phyloP scores from a whole-genome alignment of 2,329 filamentous ascomycete species.

The Pestalotiopsis sp. region DNA sequence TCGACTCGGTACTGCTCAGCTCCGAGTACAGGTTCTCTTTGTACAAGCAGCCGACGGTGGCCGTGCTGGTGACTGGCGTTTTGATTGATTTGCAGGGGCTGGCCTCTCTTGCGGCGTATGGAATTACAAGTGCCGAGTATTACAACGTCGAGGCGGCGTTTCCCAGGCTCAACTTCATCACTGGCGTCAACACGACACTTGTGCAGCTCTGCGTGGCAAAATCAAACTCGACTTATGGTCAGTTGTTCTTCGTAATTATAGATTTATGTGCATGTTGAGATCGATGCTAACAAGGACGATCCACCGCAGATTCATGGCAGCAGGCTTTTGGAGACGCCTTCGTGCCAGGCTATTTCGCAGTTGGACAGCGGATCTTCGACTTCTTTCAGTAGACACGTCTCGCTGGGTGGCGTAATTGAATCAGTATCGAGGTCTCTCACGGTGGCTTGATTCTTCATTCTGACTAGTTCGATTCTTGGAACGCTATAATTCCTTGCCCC shows the following conservation, averaged over 20 bases:
- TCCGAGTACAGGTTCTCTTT: no score
- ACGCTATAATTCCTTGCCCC: no score
- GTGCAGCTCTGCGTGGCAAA: slow-evolving; percentile 42
- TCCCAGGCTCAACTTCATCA: slow-evolving; percentile 36
- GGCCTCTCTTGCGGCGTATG: slow-evolving; percentile 20
- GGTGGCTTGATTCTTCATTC: no score
- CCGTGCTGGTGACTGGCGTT: slow-evolving; percentile 35
- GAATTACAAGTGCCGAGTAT: slow-evolving; percentile 36
- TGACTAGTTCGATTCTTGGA: no score
- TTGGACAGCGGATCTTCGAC: slow-evolving; percentile 13
- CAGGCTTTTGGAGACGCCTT: slow-evolving; percentile 21
- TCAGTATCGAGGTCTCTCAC: no score
- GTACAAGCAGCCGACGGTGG: slow-evolving; percentile 46
- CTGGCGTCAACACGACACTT: slow-evolving; percentile 38
- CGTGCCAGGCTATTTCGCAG: slow-evolving; percentile 13
- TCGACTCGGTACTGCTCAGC: slow-evolving; percentile 36
- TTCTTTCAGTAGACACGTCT: background rate
- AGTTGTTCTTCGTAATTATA: slow-evolving; percentile 11
- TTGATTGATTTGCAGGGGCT: slow-evolving; percentile 39
- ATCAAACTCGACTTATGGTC: slow-evolving; percentile 38
- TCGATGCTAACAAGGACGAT: background rate
- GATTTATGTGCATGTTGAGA: background rate
- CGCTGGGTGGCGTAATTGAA: no score
- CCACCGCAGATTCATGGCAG: slow-evolving; percentile 14
- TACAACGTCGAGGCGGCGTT: slow-evolving; percentile 33